Evolutionary conservation across 805 yeast genomes (phyloP).

Genomic region (Ogataea pignaliae): DNA sequence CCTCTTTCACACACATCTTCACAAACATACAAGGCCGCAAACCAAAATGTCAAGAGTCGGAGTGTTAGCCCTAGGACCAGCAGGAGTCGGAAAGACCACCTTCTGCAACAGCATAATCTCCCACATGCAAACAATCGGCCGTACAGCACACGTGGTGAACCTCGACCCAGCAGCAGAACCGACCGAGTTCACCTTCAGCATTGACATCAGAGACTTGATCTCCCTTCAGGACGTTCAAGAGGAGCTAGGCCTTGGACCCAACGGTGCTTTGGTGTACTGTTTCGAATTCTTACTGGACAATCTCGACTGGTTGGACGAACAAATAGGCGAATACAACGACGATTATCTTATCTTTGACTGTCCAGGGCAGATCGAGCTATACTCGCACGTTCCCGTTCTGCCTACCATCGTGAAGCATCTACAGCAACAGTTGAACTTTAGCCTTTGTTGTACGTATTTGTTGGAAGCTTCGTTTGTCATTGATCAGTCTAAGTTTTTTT

Average conservation of each 20-base stretch:
- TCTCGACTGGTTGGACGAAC: slow-evolving; percentile 96
- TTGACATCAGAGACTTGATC: slow-evolving; percentile 87
- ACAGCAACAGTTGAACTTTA: slow-evolving; percentile 73
- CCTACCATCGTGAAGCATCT: slow-evolving; percentile 87
- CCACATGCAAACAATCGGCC: slow-evolving; percentile 84
- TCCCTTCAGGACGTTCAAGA: slow-evolving; percentile 94
- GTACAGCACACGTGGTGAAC: slow-evolving; percentile 92
- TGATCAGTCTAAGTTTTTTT: slow-evolving; percentile 87
- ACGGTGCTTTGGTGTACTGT: slow-evolving; percentile 90
- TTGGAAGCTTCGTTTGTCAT: slow-evolving; percentile 92
- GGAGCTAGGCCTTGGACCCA: slow-evolving; percentile 89
- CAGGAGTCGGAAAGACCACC: slow-evolving; percentile 95
- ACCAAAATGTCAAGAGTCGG: slow-evolving; percentile 91
- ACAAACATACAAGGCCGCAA: no score
- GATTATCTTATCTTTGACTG: slow-evolving; percentile 93
- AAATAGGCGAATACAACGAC: slow-evolving; percentile 92
- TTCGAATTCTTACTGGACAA: slow-evolving; percentile 87
- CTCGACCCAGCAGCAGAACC: slow-evolving; percentile 98
- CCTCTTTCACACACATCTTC: no score
- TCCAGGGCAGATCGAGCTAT: slow-evolving; percentile 94
- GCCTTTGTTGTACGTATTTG: slow-evolving; percentile 86
- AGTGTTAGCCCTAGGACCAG: slow-evolving; percentile 91
- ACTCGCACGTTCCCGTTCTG: slow-evolving; percentile 89
- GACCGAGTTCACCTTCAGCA: slow-evolving; percentile 82
- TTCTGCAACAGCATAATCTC: slow-evolving; percentile 85